Percentiles rank a stretch among this genome's conserved stretches.
phyloP scores from a whole-genome alignment of 345 rosid genomes.

The Stellera chamaejasme region DNA sequence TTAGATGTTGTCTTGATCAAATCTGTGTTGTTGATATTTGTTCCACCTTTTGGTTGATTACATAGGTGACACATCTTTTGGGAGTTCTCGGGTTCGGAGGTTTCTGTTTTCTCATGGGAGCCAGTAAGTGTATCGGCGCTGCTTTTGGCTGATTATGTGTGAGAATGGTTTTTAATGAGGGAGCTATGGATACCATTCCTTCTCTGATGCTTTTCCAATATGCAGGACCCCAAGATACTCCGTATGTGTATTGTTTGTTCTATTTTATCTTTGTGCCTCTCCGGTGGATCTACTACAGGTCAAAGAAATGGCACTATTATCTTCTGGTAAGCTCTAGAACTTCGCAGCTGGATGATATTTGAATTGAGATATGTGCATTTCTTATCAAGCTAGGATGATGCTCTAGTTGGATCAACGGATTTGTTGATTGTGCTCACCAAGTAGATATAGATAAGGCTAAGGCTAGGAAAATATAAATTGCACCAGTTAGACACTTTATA shows the following conservation, averaged over 20 bases:
- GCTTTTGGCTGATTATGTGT: slow-evolving; percentile 12
- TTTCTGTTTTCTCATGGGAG: slow-evolving; percentile 86
- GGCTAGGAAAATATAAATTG: too few relatives aligned
- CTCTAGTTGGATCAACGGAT: not conserved
- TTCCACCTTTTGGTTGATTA: slow-evolving; percentile 9
- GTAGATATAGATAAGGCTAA: too few relatives aligned
- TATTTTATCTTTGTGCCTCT: slow-evolving; percentile 84
- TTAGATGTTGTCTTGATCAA: not conserved
- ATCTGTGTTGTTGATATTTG: too few relatives aligned
- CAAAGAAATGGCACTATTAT: slow-evolving; percentile 96
- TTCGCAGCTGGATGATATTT: not conserved
- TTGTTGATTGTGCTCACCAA: too few relatives aligned
- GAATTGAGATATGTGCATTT: not conserved
- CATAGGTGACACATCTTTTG: slow-evolving; percentile 75
- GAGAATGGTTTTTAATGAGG: too few relatives aligned
- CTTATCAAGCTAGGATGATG: not conserved
- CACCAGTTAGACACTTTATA: too few relatives aligned
- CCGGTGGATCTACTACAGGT: slow-evolving; percentile 94
- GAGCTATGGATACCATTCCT: too few relatives aligned
- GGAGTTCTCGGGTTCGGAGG: slow-evolving; percentile 95
- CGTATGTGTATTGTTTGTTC: slow-evolving; percentile 76
- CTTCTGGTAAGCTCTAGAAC: slow-evolving; percentile 57
- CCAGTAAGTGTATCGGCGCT: slow-evolving; percentile 46
- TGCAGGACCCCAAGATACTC: slow-evolving; percentile 87
- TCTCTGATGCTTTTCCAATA: not conserved